Conservation (phyloP, 2,329 filamentous ascomycete species). For the Ceratocystis diversiconidia region DNA sequence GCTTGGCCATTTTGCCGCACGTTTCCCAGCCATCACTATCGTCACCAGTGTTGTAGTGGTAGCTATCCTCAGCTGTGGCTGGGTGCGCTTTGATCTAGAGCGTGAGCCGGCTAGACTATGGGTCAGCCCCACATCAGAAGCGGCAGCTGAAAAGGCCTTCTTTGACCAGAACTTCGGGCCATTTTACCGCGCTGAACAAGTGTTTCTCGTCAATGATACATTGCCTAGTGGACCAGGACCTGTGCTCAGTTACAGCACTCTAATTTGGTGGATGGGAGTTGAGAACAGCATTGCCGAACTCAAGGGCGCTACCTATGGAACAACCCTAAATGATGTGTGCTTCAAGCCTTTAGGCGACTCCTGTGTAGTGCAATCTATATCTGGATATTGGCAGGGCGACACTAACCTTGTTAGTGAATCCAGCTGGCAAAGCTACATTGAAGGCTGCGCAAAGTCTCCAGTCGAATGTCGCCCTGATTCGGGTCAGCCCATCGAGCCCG, state of each 20-base stretch:
- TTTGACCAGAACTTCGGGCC: constrained; percentile 90
- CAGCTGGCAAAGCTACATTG: constrained; percentile 59
- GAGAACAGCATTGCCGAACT: constrained; percentile 63
- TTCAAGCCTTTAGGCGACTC: constrained; percentile 83
- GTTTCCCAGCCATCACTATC: constrained; percentile 77
- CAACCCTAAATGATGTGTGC: constrained; percentile 70
- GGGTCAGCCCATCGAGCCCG: constrained; percentile 72
- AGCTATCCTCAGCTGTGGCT: constrained; percentile 67
- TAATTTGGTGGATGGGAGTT: constrained; percentile 87
- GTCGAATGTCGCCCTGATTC: constrained; percentile 79
- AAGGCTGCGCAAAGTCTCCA: constrained; percentile 62
- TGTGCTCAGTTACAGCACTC: constrained; percentile 75
- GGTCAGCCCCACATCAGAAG: constrained; percentile 88
- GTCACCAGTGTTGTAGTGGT: constrained; percentile 59
- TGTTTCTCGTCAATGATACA: constrained; percentile 85
- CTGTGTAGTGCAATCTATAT: constrained; percentile 87
- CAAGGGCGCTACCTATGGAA: constrained; percentile 52
- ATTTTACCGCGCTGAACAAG: constrained; percentile 88
- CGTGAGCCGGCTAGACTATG: constrained; percentile 80
- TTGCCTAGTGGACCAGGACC: constrained; percentile 48
- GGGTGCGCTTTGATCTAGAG: constrained; percentile 80
- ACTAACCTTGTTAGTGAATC: constrained; percentile 45
- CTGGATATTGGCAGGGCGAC: constrained; percentile 67
- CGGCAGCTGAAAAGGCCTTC: constrained; percentile 83
- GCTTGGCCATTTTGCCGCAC: constrained; percentile 66